A percentile compares a stretch with the other conserved stretches of the same genome.
phyloP scores from a whole-genome alignment of 139 green algal species.

The Tetraselmis striata region DNA sequence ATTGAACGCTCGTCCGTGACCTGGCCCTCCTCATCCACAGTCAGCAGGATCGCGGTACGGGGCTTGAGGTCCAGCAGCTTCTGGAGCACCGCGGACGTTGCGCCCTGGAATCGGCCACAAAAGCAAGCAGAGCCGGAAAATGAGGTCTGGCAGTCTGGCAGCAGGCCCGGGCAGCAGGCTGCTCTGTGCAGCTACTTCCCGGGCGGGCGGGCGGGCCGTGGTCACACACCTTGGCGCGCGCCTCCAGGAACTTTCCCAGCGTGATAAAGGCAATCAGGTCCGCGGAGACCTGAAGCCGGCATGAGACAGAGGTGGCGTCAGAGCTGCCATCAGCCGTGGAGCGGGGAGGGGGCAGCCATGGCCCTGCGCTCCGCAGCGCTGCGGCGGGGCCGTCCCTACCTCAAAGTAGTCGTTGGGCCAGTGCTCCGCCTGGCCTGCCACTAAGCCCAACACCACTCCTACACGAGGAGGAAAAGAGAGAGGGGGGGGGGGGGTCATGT shows the following conservation, averaged over 20 bases:
- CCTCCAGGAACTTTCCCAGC: slow-evolving; percentile 50
- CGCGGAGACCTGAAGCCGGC: slow-evolving; percentile 41
- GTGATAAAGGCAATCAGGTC: slow-evolving; percentile 58
- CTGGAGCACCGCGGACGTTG: slow-evolving; percentile 37
- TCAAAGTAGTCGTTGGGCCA: neutral
- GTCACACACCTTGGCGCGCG: slow-evolving; percentile 24
- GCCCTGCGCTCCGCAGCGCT: no score
- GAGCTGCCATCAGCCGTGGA: no score
- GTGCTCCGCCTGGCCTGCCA: neutral
- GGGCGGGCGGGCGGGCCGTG: no score
- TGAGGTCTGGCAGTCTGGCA: no score
- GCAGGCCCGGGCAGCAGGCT: no score
- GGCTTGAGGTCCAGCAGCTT: slow-evolving; percentile 17
- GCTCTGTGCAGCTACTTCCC: no score
- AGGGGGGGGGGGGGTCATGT: no score
- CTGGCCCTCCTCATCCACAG: neutral
- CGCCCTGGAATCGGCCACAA: neutral
- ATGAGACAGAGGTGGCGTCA: no score
- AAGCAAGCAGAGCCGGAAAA: no score
- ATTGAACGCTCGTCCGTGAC: neutral
- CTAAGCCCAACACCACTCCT: neutral
- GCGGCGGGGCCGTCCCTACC: no score
- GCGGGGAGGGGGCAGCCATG: no score
- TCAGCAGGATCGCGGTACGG: neutral
- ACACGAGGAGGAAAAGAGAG: no score